These are phyloP conservation scores for Aspergillus biplanus DNA, from an alignment of 495 filamentous ascomycete species.

Conservation along the genomic window DNA sequence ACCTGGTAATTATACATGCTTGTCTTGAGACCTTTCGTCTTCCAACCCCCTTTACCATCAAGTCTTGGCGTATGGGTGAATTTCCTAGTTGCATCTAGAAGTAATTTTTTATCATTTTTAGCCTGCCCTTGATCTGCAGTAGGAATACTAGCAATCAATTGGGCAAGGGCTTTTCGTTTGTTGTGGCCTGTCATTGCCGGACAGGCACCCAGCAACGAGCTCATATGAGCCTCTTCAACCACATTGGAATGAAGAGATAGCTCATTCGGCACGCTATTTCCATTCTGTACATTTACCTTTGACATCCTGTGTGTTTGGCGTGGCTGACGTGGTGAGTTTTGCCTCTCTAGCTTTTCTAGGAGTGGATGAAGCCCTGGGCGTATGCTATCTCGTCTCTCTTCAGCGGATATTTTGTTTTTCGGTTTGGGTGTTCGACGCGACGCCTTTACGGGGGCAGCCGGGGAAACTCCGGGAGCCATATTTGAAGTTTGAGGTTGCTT, in stretches of 20 bases:
- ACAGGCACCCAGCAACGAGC: conserved; percentile 9
- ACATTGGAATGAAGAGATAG: conserved; percentile 20
- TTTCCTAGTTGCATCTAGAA: conserved; percentile 40
- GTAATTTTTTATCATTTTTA: conserved; percentile 17
- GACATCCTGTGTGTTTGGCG: neutral
- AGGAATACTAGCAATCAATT: conserved; percentile 30
- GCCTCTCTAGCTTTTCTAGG: conserved; percentile 12
- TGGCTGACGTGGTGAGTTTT: neutral
- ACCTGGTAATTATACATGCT: conserved; percentile 56
- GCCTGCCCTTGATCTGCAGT: conserved; percentile 17
- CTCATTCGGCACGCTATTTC: neutral
- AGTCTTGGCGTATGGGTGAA: conserved; percentile 40
- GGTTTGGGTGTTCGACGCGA: neutral
- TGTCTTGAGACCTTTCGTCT: conserved; percentile 50
- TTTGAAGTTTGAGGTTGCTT: neutral
- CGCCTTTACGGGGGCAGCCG: neutral
- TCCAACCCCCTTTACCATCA: conserved; percentile 49
- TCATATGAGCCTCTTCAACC: conserved; percentile 27
- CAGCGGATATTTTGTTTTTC: conserved; percentile 19
- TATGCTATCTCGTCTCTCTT: conserved; percentile 22
- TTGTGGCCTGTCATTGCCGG: conserved; percentile 15
- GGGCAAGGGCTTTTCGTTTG: conserved; percentile 27
- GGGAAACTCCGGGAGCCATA: neutral
- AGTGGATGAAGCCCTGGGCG: conserved; percentile 21
- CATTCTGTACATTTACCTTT: neutral